Percentiles rank a stretch among this genome's conserved stretches.
phyloP scores from a whole-genome alignment of 139 green algal species.

The Zygnema circumcarinatum region DNA sequence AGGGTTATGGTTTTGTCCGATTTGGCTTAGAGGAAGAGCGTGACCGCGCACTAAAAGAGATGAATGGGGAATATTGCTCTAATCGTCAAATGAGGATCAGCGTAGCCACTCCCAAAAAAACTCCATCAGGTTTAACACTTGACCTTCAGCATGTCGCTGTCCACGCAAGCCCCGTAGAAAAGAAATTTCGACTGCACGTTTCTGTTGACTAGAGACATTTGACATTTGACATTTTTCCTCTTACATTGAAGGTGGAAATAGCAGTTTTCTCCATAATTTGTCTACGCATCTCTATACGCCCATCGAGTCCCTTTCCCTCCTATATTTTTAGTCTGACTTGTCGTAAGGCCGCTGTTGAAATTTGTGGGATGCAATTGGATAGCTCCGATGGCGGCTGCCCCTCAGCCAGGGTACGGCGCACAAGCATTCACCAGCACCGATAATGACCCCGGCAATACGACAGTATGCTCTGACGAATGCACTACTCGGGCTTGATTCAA shows the following conservation, averaged over 20 bases:
- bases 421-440: neutral
- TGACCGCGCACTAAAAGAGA: constrained; percentile 82
- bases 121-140: constrained; percentile 16
- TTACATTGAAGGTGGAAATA: no score
- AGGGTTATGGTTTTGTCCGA: constrained; percentile 96
- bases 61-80: constrained; percentile 77
- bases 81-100: constrained; percentile 60
- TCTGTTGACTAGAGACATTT: no score
- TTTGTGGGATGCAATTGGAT: no score
- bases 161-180: no score
- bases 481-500: neutral
- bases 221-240: no score
- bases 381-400: neutral
- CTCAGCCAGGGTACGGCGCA: neutral
- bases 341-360: no score
- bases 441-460: constrained; percentile 30
- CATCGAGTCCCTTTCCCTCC: no score
- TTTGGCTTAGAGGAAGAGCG: constrained; percentile 84
- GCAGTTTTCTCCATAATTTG: no score
- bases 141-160: no score
- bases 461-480: constrained; percentile 4
- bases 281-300: no score
- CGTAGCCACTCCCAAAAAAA: constrained; percentile 59
- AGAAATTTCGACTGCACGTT: no score
- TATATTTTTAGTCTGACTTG: no score